A percentile compares a stretch with the other conserved stretches of the same genome.
Evolutionary conservation across 805 yeast genomes (phyloP).

Genomic region (Metschnikowia cubensis): DNA sequence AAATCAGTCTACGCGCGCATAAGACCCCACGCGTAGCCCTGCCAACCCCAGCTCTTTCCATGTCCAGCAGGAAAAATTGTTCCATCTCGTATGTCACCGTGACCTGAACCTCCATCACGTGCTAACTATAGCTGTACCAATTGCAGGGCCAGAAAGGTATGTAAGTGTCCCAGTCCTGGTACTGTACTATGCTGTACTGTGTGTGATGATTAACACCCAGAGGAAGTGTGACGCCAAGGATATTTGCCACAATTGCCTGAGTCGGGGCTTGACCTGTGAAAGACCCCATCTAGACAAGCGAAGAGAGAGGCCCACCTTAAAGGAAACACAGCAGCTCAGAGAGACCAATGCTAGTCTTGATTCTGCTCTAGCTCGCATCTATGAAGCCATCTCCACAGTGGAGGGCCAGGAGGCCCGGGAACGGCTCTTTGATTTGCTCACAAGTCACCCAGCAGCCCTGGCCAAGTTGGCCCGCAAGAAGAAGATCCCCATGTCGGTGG

Average conservation of each 20-base stretch:
- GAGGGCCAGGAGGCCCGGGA: not conserved
- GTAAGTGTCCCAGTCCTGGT: not conserved
- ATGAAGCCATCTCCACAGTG: conserved; percentile 1
- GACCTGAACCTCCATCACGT: not conserved
- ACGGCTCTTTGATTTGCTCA: conserved; percentile 1
- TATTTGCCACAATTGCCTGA: conserved; percentile 11
- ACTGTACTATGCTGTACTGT: conserved; percentile 7
- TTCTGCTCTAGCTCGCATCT: conserved; percentile 7
- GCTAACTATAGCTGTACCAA: conserved; percentile 12
- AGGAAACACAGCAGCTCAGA: conserved; percentile 12
- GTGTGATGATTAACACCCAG: conserved; percentile 3
- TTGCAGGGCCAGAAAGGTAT: conserved; percentile 16
- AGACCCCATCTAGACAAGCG: conserved; percentile 10
- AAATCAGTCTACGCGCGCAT: not conserved
- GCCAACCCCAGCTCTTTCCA: not conserved
- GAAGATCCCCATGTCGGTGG: conserved; percentile 16
- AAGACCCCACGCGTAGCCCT: not conserved
- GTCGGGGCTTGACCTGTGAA: conserved; percentile 9
- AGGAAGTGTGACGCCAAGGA: conserved; percentile 14
- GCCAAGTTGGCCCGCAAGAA: conserved; percentile 1
- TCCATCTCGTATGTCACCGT: conserved; percentile 12
- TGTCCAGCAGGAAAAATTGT: conserved; percentile 10
- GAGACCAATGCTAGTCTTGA: conserved; percentile 6
- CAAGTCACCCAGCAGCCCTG: not conserved
- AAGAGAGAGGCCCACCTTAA: conserved; percentile 6